These are phyloP conservation scores for Xylaria sp. DNA, from an alignment of 2,329 filamentous ascomycete species.

Conservation along the genomic window DNA sequence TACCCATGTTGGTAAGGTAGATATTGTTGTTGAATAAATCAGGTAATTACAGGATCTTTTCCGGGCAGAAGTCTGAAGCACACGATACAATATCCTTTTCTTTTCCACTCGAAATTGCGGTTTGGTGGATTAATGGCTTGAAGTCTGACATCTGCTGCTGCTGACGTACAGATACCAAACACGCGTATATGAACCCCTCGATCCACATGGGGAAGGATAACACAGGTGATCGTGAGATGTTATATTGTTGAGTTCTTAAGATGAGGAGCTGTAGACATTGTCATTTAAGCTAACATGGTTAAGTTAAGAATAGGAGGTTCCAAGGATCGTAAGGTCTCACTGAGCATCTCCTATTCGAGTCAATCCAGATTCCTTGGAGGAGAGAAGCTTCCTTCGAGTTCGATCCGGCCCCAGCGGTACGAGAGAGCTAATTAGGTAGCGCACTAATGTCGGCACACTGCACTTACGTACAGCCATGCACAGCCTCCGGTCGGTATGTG, in stretches of 20 bases:
- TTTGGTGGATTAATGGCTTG: constrained; percentile 18
- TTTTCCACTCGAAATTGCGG: constrained; percentile 21
- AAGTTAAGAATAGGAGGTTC: not conserved
- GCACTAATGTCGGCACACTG: constrained; percentile 6
- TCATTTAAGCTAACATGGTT: not conserved
- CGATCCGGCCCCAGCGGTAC: not conserved
- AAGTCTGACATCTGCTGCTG: constrained; percentile 26
- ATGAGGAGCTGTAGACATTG: not conserved
- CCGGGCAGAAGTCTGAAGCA: not conserved
- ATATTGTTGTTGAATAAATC: no score
- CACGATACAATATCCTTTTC: constrained; percentile 8
- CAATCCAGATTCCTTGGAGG: constrained; percentile 20
- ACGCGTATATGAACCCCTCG: not conserved
- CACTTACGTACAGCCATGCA: not conserved
- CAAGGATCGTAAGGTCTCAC: constrained; percentile 20
- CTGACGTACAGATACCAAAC: constrained; percentile 6
- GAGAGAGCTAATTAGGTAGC: not conserved
- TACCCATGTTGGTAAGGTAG: not conserved
- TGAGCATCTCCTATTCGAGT: no score
- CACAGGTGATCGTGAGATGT: not conserved
- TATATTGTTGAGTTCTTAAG: not conserved
- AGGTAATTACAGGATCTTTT: not conserved
- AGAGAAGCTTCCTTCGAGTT: constrained; percentile 16
- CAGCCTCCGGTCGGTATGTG: constrained; percentile 16
- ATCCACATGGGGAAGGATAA: not conserved